Conservation (phyloP, 164 flowering plant species). For the Stephania yunnanensis region DNA sequence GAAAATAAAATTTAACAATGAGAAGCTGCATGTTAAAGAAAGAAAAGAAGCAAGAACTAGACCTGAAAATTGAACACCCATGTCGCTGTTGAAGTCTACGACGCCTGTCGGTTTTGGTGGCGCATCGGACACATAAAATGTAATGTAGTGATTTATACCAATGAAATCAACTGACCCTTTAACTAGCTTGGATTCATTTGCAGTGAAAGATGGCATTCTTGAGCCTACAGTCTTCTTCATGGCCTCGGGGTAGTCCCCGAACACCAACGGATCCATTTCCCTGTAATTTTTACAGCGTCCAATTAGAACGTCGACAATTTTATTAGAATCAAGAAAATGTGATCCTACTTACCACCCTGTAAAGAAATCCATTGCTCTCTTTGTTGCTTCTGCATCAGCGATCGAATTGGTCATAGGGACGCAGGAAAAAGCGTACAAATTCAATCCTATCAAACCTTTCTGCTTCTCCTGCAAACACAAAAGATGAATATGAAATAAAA, state of each 20-base stretch:
- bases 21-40: no score
- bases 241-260: constrained; percentile 52
- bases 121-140: constrained; percentile 12
- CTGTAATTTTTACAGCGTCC: constrained; percentile 16
- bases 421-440: constrained; percentile 10
- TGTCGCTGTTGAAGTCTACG: constrained; percentile 14
- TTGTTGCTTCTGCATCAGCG: constrained; percentile 13
- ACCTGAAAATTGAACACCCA: constrained; percentile 5
- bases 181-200: constrained; percentile 15
- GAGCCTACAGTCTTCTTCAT: constrained; percentile 43
- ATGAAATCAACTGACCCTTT: constrained; percentile 28
- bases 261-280: constrained; percentile 37
- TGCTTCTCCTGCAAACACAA: constrained; percentile 12
- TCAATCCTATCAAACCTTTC: constrained; percentile 12
- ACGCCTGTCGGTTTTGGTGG: background rate
- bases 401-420: constrained; percentile 11
- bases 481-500: no score
- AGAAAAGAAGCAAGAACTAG: background rate
- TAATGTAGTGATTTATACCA: constrained; percentile 22
- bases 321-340: no score
- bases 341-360: constrained; percentile 9
- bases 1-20: no score
- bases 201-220: constrained; percentile 47
- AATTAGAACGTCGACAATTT: background rate
- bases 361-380: constrained; percentile 16